Base-by-base conservation (phyloP, 2,329 filamentous ascomycete species). In the Arthrobotrys conoides region DNA sequence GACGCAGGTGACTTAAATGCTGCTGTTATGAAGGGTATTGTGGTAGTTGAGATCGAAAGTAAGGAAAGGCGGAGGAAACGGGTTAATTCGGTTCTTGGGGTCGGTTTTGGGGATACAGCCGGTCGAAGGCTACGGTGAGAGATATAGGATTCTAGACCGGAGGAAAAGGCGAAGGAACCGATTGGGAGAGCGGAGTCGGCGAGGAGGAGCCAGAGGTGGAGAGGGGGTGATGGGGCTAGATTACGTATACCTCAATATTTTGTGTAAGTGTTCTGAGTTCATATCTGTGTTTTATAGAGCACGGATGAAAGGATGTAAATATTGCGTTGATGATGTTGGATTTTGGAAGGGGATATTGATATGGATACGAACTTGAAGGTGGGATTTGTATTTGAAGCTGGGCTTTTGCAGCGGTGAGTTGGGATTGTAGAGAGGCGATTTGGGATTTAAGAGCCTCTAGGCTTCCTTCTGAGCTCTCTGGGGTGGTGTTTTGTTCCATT, bases 111-210 rank as follows among this genome's bases (percentile, higher is more conserved):
- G 38, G 70, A 80, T 75, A 24, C 80, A 38, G 14, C 14, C 27
- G 79, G 69, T 16, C 72, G 79, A 24, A 55, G 81, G 12, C 81
- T 82, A 1, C 82, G 82, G 86, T 96, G 93, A 2, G 91, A 91
- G 18, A 94, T 89, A 84, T 91, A 95, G 48, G 92, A 95, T 85
- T 96, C 93, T 16, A 96, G 88, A 2, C 92, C 92, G 81, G 90
- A 92, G 86, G 90, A 93, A 86, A 95, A 96, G 82, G 93, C 93
- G 85, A 96, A 96, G n/a, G 92, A 93, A 72, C 93, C 93, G 0
- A 96, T 87, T 0, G 93, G 93, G 1, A 96, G 89, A 14, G 92
- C 92, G 0, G 93, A 94, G 86, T 96, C 93, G 59, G 93, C 90
- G 61, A 95, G 90, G 2, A 96, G 87, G 36, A 95, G 89, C 44